phyloP scores from a whole-genome alignment of 163 green algal species.

The Smithsoniella earleae region DNA sequence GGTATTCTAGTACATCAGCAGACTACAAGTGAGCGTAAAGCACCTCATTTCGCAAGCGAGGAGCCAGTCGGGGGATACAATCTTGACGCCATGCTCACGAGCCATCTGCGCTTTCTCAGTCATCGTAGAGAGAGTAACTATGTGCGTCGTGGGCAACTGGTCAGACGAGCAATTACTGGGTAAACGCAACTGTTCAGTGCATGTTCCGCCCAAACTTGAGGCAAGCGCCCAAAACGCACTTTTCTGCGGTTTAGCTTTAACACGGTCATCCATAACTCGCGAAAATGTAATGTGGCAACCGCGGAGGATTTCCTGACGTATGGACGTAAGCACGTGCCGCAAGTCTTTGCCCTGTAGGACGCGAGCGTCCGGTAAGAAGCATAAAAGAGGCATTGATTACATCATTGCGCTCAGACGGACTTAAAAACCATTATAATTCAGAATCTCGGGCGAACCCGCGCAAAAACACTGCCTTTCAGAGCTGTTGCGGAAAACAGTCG shows the following conservation, averaged over 20 bases:
- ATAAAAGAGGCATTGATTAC: no score
- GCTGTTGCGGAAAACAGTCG: no score
- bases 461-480: no score
- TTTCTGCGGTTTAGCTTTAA: not conserved
- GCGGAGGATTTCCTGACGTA: not conserved
- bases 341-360: no score
- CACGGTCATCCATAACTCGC: not conserved
- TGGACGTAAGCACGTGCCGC: not conserved
- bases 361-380: no score
- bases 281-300: not conserved
- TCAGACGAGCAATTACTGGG: no score
- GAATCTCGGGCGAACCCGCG: no score
- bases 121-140: not conserved
- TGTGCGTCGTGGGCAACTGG: not conserved
- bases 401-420: no score
- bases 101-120: not conserved
- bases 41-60: not conserved
- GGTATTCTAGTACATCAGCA: no score
- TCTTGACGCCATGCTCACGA: not conserved
- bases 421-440: no score
- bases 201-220: not conserved
- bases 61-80: slow-evolving; percentile 17
- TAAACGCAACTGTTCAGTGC: no score
- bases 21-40: no score
- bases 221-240: not conserved